Conservation (phyloP, 2,329 filamentous ascomycete genomes). For the Trichoderma polysporum region DNA sequence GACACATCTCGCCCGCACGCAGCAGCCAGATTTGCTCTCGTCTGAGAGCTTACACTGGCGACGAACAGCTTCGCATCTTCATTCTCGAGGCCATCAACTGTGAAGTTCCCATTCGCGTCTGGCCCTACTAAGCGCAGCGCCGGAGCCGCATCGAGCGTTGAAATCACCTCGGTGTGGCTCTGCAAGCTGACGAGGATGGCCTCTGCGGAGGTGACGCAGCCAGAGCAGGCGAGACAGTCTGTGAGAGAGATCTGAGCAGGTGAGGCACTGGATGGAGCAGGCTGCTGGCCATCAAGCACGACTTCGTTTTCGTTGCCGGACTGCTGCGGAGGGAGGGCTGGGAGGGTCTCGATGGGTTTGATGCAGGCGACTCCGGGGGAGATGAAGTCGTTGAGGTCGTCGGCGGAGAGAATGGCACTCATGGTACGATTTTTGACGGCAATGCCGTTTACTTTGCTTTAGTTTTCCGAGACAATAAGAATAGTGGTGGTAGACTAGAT, state of each 20-base stretch:
- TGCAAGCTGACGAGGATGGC: constrained; percentile 95
- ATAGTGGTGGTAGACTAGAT: neutral
- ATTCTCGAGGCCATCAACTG: constrained; percentile 54
- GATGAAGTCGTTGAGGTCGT: constrained; percentile 99
- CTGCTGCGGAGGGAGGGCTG: constrained; percentile 48
- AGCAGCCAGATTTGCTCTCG: constrained; percentile 82
- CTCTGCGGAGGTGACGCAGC: constrained; percentile 95
- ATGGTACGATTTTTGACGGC: constrained; percentile 51
- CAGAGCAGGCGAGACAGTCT: constrained; percentile 95
- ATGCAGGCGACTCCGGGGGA: constrained; percentile 97
- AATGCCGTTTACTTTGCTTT: constrained; percentile 1
- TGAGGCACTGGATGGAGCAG: constrained; percentile 50
- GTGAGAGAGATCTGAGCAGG: constrained; percentile 94
- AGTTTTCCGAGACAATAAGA: neutral
- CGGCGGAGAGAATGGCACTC: constrained; percentile 95
- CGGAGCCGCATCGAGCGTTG: constrained; percentile 69
- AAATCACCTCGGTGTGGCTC: constrained; percentile 87
- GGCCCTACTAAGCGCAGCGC: constrained; percentile 43
- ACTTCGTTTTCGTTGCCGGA: constrained; percentile 70
- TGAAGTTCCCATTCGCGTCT: constrained; percentile 35
- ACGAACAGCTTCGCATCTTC: constrained; percentile 76
- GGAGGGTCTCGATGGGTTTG: constrained; percentile 92
- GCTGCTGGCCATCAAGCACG: constrained; percentile 81
- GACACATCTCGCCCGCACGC: constrained; percentile 72
- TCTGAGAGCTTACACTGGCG: constrained; percentile 89